These are phyloP conservation scores for Fusarium sp. DNA, from an alignment of 2,329 filamentous ascomycete genomes.

Conservation along the genomic window DNA sequence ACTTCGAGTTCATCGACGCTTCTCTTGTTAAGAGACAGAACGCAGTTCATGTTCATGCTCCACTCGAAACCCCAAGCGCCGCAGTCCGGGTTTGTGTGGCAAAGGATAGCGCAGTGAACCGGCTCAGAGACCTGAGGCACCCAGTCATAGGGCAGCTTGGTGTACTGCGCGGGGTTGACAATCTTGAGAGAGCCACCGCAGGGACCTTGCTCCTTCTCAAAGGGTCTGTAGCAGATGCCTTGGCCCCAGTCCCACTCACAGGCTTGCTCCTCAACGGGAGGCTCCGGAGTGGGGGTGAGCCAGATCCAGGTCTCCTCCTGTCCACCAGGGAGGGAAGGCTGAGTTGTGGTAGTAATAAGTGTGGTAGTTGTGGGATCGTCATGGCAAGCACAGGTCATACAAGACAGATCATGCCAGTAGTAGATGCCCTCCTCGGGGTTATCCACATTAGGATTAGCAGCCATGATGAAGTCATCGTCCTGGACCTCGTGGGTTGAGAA, in stretches of 20 bases:
- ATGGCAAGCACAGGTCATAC: neutral
- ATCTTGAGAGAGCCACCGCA: slow-evolving; percentile 1
- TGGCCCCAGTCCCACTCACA: neutral
- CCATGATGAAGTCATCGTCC: neutral
- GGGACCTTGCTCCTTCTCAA: neutral
- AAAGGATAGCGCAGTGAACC: neutral
- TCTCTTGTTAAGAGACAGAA: neutral
- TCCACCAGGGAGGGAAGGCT: neutral
- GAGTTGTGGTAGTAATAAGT: neutral
- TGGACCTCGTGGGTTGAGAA: neutral
- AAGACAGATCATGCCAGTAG: slow-evolving; percentile 9
- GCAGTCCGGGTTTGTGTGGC: neutral
- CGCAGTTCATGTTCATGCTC: slow-evolving; percentile 5
- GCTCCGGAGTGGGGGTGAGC: neutral
- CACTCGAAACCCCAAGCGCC: slow-evolving; percentile 4
- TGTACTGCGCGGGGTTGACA: neutral
- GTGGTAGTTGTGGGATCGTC: neutral
- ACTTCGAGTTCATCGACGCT: neutral
- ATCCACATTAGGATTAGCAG: neutral
- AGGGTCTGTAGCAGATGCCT: neutral
- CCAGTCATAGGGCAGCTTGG: neutral
- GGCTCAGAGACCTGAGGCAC: neutral
- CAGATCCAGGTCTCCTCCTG: neutral
- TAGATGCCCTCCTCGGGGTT: neutral
- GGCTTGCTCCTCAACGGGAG: neutral